These are phyloP conservation scores for Alternaria arborescens DNA, from an alignment of 2,329 filamentous ascomycete species.

Conservation along the genomic window DNA sequence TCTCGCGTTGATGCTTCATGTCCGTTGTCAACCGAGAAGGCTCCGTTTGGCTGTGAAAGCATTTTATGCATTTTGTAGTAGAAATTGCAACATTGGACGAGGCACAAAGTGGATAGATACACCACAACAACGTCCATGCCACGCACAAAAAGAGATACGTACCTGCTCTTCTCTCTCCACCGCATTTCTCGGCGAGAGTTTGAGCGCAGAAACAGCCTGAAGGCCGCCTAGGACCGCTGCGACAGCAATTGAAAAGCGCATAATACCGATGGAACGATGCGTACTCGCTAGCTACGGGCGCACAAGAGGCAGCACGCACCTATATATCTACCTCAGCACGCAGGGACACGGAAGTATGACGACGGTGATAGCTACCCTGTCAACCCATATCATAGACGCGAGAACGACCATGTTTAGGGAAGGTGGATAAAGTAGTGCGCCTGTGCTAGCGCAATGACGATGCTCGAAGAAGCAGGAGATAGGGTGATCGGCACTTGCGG, in stretches of 20 bases:
- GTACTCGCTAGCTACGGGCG: conserved; percentile 3
- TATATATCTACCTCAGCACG: conserved; percentile 15
- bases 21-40: not conserved
- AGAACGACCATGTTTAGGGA: conserved; percentile 31
- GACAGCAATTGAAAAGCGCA: conserved; percentile 38
- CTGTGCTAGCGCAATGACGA: conserved; percentile 16
- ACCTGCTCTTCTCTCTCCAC: conserved; percentile 36
- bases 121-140: not conserved
- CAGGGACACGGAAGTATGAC: not conserved
- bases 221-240: conserved; percentile 36
- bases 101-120: not conserved
- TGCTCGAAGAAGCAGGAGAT: conserved; percentile 39
- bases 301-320: not conserved
- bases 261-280: conserved; percentile 15
- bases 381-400: conserved; percentile 17
- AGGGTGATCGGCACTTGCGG: conserved; percentile 28
- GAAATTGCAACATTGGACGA: not conserved
- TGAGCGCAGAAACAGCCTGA: conserved; percentile 34
- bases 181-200: conserved; percentile 23
- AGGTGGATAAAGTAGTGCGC: conserved; percentile 35
- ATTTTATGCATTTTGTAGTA: not conserved
- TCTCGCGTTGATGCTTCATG: not conserved
- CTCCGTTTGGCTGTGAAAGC: not conserved
- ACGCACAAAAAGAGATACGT: conserved; percentile 9
- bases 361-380: conserved; percentile 10